phyloP scores from a whole-genome alignment of 371 early-diverging fungal species.

The Mucor irregularis region DNA sequence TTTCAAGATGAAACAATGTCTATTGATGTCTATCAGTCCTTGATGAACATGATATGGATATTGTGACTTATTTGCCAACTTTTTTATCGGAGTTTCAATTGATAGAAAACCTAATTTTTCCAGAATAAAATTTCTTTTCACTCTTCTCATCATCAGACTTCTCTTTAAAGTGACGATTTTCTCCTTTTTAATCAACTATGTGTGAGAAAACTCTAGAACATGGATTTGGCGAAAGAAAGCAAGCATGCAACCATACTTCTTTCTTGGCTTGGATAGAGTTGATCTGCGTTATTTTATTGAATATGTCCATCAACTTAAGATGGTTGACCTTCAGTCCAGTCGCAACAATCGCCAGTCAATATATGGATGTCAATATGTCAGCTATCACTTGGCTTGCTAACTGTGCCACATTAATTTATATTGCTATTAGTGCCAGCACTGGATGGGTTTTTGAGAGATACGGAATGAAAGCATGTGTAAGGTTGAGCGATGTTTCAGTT shows the following conservation, averaged over 20 bases:
- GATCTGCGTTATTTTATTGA: slow-evolving; percentile 8
- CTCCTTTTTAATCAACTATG: not conserved
- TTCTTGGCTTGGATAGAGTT: slow-evolving; percentile 22
- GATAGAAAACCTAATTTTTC: not conserved
- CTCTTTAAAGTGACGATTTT: too few relatives aligned
- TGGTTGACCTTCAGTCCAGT: slow-evolving; percentile 30
- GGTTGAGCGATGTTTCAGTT: not conserved
- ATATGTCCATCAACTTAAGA: slow-evolving; percentile 21
- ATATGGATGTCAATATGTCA: slow-evolving; percentile 19
- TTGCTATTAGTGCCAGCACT: slow-evolving; percentile 18
- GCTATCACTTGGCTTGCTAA: slow-evolving; percentile 26
- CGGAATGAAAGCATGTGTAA: slow-evolving; percentile 24
- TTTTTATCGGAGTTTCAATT: too few relatives aligned
- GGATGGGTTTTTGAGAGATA: slow-evolving; percentile 30
- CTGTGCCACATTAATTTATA: slow-evolving; percentile 25
- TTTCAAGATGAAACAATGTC: too few relatives aligned
- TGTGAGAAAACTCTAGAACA: not conserved
- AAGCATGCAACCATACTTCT: slow-evolving; percentile 5
- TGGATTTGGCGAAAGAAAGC: not conserved
- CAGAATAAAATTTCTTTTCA: not conserved
- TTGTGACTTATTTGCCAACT: too few relatives aligned
- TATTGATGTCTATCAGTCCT: too few relatives aligned
- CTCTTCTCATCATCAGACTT: not conserved
- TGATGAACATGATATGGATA: too few relatives aligned
- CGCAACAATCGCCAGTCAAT: slow-evolving; percentile 12